Base-by-base conservation (phyloP, 768 basidiomycete species). In the Suillus subaureus region DNA sequence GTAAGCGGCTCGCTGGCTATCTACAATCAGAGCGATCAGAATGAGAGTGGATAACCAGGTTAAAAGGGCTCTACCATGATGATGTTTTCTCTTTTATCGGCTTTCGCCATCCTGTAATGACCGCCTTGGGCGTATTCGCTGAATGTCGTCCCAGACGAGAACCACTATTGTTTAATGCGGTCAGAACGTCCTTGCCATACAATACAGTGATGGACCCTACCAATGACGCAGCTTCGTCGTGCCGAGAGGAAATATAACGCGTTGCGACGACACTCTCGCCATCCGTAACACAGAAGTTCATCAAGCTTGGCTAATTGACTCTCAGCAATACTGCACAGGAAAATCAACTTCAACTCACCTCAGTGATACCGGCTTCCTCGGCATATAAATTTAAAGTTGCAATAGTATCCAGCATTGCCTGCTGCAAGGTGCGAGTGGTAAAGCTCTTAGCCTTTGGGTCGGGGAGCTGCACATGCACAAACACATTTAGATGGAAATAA, bases 221-320 rank as follows among this genome's bases (percentile, higher is more conserved):
- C 79, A 98, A 77, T 35, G 94, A 96, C 3, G 97, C 96, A 3
- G 96, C 96, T 76, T 97, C 96, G 66, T 96, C 93, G 11, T 87
- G 89, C 62, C 89, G 86, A 0, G 95, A 97, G 0, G 94, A 95
- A 61, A 99, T 94, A 77, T 99, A 99, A 57, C 97, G 86, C 12
- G 96, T 97, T 9, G 92, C 97, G 28, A 99, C 86, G 6, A 99
- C 93, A 64, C 91, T 93, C 71, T 93, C 87, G 8, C 97, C 97
- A 74, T 99, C 97, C 6, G 96, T 96, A 37, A 99, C 91, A 70
- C 94, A 96, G 74, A 97, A 99, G 74, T 99, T 99, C 89, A 96
- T 85, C 62, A 96, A 78, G 71, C 92, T 93, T 16, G 95, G 96
- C 88, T 94, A 69, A 66, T 62, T 11, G 47, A 54, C 39, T 18